phyloP scores from a whole-genome alignment of 345 rosid genomes.

The Salix udensis region DNA sequence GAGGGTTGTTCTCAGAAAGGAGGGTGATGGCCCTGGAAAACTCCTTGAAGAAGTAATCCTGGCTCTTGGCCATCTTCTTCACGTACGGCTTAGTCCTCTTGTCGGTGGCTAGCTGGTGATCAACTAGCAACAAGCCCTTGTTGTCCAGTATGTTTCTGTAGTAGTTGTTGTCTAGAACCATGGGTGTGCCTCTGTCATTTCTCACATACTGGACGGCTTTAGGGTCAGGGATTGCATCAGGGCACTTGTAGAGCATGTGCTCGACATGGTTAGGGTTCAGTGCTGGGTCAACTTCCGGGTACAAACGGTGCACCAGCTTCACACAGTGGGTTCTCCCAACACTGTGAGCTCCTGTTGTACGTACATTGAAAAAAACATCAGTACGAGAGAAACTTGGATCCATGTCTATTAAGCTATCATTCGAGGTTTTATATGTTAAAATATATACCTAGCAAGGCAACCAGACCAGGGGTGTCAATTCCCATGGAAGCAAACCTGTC shows the following conservation, averaged over 20 bases:
- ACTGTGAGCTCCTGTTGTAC: conserved; percentile 68
- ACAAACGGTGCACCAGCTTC: conserved; percentile 83
- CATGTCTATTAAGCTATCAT: background rate
- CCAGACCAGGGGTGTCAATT: conserved; percentile 74
- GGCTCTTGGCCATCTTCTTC: conserved; percentile 93
- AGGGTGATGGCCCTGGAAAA: conserved; percentile 76
- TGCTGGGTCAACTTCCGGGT: conserved; percentile 79
- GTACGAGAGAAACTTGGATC: background rate
- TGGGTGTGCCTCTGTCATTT: conserved; percentile 92
- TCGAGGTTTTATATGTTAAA: background rate
- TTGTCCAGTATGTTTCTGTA: conserved; percentile 91
- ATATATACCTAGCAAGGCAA: conserved; percentile 57
- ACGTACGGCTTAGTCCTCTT: conserved; percentile 81
- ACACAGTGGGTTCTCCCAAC: conserved; percentile 95
- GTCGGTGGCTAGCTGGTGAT: conserved; percentile 86
- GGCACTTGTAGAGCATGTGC: conserved; percentile 95
- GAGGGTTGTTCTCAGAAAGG: conserved; percentile 91
- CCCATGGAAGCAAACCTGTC: conserved; percentile 78
- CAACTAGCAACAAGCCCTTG: conserved; percentile 82
- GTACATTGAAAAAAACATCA: background rate
- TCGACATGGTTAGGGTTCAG: conserved; percentile 76
- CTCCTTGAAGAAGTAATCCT: conserved; percentile 88
- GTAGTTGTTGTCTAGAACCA: conserved; percentile 90
- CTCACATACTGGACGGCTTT: conserved; percentile 94
- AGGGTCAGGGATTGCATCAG: conserved; percentile 91